A percentile compares a stretch with the other conserved stretches of the same genome.
These are phyloP conservation scores for Boletus tomentosulus DNA, from an alignment of 768 basidiomycete species.

Conservation along the genomic window DNA sequence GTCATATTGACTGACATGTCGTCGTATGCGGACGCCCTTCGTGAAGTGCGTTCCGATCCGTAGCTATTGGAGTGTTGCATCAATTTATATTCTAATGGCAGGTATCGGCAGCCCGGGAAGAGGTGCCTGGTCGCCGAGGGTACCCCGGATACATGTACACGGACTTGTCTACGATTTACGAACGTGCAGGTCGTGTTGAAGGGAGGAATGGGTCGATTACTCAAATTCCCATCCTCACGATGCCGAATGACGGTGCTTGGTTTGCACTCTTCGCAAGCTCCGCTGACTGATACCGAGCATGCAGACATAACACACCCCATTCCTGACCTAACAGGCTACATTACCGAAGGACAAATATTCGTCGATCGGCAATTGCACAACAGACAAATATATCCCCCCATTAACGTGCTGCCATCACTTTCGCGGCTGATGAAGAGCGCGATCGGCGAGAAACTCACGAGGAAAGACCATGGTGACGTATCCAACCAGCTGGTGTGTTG, in stretches of 20 bases:
- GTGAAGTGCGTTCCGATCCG: constrained; percentile 59
- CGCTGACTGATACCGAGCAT: constrained; percentile 23
- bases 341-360: constrained; percentile 98
- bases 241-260: constrained; percentile 95
- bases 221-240: constrained; percentile 98
- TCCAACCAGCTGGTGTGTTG: constrained; percentile 91
- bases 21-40: constrained; percentile 93
- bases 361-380: constrained; percentile 98
- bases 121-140: constrained; percentile 98
- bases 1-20: constrained; percentile 99
- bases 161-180: constrained; percentile 98
- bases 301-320: constrained; percentile 99
- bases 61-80: constrained; percentile 7
- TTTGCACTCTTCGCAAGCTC: constrained; percentile 14
- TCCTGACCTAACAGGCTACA: constrained; percentile 98
- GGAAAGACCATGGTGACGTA: constrained; percentile 98
- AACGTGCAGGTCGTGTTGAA: constrained; percentile 96
- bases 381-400: constrained; percentile 96
- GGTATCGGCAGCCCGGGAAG: constrained; percentile 97
- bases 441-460: constrained; percentile 94
- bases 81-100: constrained; percentile 14
- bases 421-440: constrained; percentile 99
- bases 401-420: constrained; percentile 97
- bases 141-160: constrained; percentile 99
- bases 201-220: constrained; percentile 99